Evolutionary conservation across 805 yeast genomes (phyloP).

Genomic region (Hanseniaspora mollemarum): DNA sequence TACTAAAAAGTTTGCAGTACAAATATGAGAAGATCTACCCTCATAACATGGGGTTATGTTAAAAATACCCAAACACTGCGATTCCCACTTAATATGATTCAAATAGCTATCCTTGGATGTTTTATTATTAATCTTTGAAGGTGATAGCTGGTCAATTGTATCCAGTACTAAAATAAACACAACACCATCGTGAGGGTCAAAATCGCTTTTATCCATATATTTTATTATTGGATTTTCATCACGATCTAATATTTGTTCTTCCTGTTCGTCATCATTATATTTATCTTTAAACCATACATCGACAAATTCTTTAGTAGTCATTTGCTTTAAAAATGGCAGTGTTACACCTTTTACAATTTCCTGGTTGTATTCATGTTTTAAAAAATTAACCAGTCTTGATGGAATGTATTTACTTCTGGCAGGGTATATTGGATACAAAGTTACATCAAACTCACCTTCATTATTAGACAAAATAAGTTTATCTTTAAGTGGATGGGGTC

Average conservation of each 20-base stretch:
- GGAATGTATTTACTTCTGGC: conserved; percentile 53
- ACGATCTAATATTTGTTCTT: background rate
- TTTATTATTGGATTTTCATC: background rate
- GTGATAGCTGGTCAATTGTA: conserved; percentile 44
- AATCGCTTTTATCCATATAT: conserved; percentile 7
- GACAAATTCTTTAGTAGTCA: conserved; percentile 65
- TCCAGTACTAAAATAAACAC: conserved; percentile 57
- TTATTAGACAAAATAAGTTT: conserved; percentile 68
- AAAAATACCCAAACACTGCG: conserved; percentile 82
- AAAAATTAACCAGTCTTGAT: conserved; percentile 60
- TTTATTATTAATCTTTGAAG: conserved; percentile 19
- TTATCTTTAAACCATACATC: conserved; percentile 61
- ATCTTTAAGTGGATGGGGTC: conserved; percentile 26
- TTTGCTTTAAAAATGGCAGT: conserved; percentile 70
- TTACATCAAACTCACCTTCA: conserved; percentile 86
- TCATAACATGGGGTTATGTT: conserved; percentile 80
- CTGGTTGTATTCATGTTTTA: conserved; percentile 86
- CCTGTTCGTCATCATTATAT: background rate
- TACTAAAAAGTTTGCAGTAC: conserved; percentile 77
- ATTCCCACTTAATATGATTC: conserved; percentile 65
- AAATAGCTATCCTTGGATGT: conserved; percentile 23
- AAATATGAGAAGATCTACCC: conserved; percentile 86
- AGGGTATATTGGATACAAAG: conserved; percentile 72
- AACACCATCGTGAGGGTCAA: conserved; percentile 34
- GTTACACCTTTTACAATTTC: conserved; percentile 85